phyloP scores from a whole-genome alignment of 805 yeast genomes.

The Jamesozyma lodderae region DNA sequence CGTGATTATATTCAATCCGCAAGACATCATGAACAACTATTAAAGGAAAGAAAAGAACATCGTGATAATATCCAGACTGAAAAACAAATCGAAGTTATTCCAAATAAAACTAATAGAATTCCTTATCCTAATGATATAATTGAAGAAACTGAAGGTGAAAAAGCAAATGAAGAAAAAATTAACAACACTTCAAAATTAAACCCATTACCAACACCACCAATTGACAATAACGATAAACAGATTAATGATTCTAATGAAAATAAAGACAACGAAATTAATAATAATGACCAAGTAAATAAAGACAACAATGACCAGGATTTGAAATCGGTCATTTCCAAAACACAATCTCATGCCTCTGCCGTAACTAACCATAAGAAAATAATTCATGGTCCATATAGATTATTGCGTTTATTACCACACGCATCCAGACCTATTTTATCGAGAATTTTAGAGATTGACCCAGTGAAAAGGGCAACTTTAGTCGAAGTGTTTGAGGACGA shows the following conservation, averaged over 20 bases:
- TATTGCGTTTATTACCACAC: slow-evolving; percentile 74
- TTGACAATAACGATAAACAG: background rate
- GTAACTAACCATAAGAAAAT: slow-evolving; percentile 38
- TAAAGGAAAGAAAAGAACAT: slow-evolving; percentile 37
- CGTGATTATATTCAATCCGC: slow-evolving; percentile 72
- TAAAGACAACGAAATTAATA: background rate
- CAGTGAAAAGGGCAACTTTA: slow-evolving; percentile 52
- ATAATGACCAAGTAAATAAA: background rate
- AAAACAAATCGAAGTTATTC: too few species aligned
- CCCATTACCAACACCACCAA: slow-evolving; percentile 1
- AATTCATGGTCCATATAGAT: slow-evolving; percentile 74
- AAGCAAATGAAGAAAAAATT: background rate
- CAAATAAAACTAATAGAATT: background rate
- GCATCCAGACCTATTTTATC: slow-evolving; percentile 72
- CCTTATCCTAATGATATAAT: background rate
- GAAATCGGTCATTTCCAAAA: slow-evolving; percentile 6
- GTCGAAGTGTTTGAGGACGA: slow-evolving; percentile 58
- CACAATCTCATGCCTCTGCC: slow-evolving; percentile 6
- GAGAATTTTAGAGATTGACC: slow-evolving; percentile 55
- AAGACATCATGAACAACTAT: slow-evolving; percentile 55
- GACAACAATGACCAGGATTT: slow-evolving; percentile 4
- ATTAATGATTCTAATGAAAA: background rate
- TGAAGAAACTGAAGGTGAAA: background rate
- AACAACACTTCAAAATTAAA: background rate
- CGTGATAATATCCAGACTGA: slow-evolving; percentile 11